These are phyloP conservation scores for Coccomyxa subellipsoidea DNA, from an alignment of 163 green algal genomes.

Conservation along the genomic window DNA sequence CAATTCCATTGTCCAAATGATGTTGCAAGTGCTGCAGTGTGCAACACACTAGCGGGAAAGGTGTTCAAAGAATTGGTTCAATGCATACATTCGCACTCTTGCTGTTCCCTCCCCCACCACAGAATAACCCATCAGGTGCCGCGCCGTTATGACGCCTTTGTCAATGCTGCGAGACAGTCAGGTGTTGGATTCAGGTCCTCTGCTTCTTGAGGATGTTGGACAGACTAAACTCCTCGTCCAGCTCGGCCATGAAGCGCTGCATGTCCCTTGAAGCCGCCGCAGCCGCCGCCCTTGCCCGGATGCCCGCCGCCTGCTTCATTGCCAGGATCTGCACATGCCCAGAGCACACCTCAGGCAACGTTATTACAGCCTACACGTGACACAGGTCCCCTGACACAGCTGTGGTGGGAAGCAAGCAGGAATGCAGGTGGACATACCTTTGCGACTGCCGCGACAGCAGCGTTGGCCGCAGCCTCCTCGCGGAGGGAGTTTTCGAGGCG, in stretches of 20 bases:
- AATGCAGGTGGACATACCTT: slow-evolving; percentile 16
- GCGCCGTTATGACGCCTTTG: too few relatives aligned
- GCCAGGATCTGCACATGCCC: slow-evolving; percentile 33
- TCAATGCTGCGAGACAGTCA: too few relatives aligned
- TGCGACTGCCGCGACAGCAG: slow-evolving; percentile 42
- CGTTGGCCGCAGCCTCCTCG: slow-evolving; percentile 27
- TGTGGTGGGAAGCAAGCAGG: neutral
- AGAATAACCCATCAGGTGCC: neutral
- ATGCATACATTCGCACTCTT: neutral
- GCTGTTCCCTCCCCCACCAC: neutral
- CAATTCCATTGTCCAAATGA: neutral
- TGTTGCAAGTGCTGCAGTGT: neutral
- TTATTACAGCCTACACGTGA: neutral
- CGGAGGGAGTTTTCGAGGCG: slow-evolving; percentile 28
- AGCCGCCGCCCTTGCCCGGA: slow-evolving; percentile 26
- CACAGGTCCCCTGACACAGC: neutral
- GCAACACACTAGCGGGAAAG: neutral
- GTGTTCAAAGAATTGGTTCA: neutral
- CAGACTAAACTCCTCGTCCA: slow-evolving; percentile 24
- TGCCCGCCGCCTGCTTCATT: slow-evolving; percentile 39
- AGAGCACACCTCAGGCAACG: neutral
- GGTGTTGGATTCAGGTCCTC: neutral
- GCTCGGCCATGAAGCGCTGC: slow-evolving; percentile 31
- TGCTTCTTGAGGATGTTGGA: neutral
- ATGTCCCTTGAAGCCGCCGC: slow-evolving; percentile 31